Base-by-base conservation (phyloP, 2,329 filamentous ascomycete genomes). In the Botrytis paeoniae region DNA sequence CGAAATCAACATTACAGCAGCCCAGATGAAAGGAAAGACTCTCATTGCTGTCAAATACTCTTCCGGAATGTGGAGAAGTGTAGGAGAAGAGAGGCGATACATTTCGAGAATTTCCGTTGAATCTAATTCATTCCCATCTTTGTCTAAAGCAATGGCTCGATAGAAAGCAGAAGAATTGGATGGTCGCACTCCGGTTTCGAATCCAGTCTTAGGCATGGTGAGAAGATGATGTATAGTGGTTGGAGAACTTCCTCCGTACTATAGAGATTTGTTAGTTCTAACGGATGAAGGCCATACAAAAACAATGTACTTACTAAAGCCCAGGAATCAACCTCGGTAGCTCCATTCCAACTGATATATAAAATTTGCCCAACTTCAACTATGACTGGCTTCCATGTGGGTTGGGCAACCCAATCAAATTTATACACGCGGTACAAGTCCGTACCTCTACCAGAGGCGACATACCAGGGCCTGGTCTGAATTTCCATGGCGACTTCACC, bases 401-500 rank as follows among this genome's bases (percentile, higher is more conserved):
- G 78, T n/a, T 72, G 71, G 16, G 78, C 80, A 10, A 77, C 73
- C 80, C 80, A 81, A 20, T 71, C 39, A 29, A 74, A 75, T 73
- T 79, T 78, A 72, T 77, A 79, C 1, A 77, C 75, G 25, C 80
- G 77, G 70, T 81, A 80, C 4, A 75, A 69, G 32, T 74, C 73
- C 18, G 74, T 71, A 41, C 75, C 75, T 66, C 76, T 22, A 48
- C 78, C 63, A 75, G 76, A 75, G 75, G 75, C 76, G 6, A 75
- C 69, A 3, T 75, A 64, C 48, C 80, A 81, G 66, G 77, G 78
- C n/a, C 81, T 82, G 65, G 84, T 82, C 69, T 85, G 83, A 1
- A 83, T 81, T 62, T 84, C 82, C 71, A 83, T 83, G 9, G 86
- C 78, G 6, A 83, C 77, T 10, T 80, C 79, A 41, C 84, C 84